A percentile compares a stretch with the other conserved stretches of the same genome.
Conservation (phyloP, 2,329 filamentous ascomycete species). For the Fusarium pseudonygamai region DNA sequence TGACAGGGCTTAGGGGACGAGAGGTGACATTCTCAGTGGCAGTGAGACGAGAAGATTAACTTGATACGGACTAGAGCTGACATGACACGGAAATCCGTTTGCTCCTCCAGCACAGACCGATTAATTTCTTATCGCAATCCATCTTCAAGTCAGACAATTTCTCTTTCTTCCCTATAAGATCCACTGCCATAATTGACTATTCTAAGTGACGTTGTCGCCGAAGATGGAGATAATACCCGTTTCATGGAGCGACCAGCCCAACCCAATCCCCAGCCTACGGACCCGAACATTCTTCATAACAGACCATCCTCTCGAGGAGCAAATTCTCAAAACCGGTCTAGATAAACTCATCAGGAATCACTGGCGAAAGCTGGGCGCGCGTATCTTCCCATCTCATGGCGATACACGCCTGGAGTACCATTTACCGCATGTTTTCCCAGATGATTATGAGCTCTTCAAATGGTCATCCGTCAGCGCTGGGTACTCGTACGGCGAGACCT, state of each 20-base stretch:
- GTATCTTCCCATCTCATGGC: not conserved
- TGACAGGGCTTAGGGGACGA: not conserved
- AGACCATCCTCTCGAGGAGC: not conserved
- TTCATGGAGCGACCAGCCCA: constrained; percentile 2
- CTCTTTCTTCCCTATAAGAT: too few relatives aligned
- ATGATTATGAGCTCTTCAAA: not conserved
- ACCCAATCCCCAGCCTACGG: not conserved
- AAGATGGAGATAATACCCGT: constrained; percentile 6
- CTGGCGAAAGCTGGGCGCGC: constrained; percentile 1
- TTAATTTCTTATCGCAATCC: too few relatives aligned
- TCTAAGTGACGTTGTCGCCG: too few relatives aligned
- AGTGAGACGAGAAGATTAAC: not conserved
- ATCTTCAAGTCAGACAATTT: too few relatives aligned
- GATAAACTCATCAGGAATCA: not conserved
- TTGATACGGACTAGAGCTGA: not conserved
- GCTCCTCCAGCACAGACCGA: not conserved
- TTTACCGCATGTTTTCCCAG: not conserved
- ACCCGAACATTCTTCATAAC: constrained; percentile 13
- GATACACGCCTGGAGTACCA: not conserved
- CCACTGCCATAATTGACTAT: too few relatives aligned
- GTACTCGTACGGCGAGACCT: not conserved
- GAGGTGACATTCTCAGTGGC: not conserved
- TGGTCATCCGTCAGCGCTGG: not conserved
- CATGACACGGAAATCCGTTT: not conserved
- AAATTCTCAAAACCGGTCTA: not conserved